Conservation (phyloP, 2,329 filamentous ascomycete genomes). For the Madurella mycetomatis region DNA sequence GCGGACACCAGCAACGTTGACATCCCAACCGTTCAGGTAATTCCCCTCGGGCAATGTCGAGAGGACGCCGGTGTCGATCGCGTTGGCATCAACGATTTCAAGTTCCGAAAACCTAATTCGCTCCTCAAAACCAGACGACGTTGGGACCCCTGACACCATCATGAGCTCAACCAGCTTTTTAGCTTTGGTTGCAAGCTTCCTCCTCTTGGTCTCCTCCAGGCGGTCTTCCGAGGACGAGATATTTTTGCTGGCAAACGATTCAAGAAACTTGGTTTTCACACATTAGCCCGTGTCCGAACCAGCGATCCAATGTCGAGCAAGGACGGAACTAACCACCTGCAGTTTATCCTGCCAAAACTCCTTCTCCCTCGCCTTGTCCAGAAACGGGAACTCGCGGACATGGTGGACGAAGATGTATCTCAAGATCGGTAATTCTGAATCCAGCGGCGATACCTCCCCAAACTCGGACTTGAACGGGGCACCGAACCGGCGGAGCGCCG, state of each 20-base stretch:
- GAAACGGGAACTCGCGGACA: constrained; percentile 94
- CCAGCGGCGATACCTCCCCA: constrained; percentile 86
- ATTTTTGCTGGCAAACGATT: constrained; percentile 94
- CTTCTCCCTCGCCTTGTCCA: constrained; percentile 95
- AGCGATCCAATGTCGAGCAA: neutral
- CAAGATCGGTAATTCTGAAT: constrained; percentile 89
- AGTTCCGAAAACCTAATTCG: constrained; percentile 94
- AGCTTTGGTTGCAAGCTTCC: constrained; percentile 86
- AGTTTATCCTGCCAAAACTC: constrained; percentile 99
- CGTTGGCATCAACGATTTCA: constrained; percentile 89
- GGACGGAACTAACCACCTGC: constrained; percentile 66
- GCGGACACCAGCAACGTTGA: constrained; percentile 88
- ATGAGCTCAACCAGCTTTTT: constrained; percentile 96
- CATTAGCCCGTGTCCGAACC: neutral
- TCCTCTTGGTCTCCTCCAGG: constrained; percentile 90
- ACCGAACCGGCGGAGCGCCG: constrained; percentile 89
- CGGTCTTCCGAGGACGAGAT: constrained; percentile 97
- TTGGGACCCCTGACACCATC: constrained; percentile 98
- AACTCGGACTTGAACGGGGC: constrained; percentile 90
- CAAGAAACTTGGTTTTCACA: constrained; percentile 64
- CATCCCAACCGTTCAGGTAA: constrained; percentile 91
- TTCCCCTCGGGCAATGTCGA: constrained; percentile 87
- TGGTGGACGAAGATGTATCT: constrained; percentile 98
- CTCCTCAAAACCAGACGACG: constrained; percentile 95
- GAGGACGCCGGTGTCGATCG: constrained; percentile 84